Percentiles rank a stretch among this genome's conserved stretches.
Conservation (phyloP, 768 basidiomycete genomes). For the Tephrocybe rancida region DNA sequence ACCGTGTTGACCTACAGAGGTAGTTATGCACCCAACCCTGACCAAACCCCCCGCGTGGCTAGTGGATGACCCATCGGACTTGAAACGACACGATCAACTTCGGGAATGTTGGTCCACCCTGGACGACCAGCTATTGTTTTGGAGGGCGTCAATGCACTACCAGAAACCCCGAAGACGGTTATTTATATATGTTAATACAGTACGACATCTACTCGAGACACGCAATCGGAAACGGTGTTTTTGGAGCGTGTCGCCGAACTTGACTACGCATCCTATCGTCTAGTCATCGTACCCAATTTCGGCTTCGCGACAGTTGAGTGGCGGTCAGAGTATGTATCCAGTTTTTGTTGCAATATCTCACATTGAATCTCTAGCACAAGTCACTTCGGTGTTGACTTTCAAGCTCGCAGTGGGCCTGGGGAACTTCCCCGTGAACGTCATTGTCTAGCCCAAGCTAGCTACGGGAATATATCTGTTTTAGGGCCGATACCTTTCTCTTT, state of each 20-base stretch:
- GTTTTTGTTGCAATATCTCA: not conserved
- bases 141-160: too few species aligned
- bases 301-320: not conserved
- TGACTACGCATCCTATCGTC: conserved; percentile 7
- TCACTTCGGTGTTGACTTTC: not conserved
- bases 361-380: not conserved
- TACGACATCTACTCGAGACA: too few species aligned
- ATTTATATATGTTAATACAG: not conserved
- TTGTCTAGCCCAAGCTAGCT: conserved; percentile 3
- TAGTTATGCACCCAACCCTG: too few species aligned
- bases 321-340: not conserved
- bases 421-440: conserved; percentile 1
- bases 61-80: conserved; percentile 1
- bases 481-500: not conserved
- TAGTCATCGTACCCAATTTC: not conserved
- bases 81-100: not conserved
- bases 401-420: not conserved
- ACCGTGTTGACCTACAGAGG: too few species aligned
- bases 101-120: not conserved
- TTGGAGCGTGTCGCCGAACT: conserved; percentile 6
- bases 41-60: not conserved
- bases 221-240: not conserved
- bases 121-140: not conserved
- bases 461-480: not conserved
- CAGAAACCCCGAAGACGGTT: not conserved